These are phyloP conservation scores for Lathyrus tuberosus DNA, from an alignment of 306 rosid species.

Conservation along the genomic window DNA sequence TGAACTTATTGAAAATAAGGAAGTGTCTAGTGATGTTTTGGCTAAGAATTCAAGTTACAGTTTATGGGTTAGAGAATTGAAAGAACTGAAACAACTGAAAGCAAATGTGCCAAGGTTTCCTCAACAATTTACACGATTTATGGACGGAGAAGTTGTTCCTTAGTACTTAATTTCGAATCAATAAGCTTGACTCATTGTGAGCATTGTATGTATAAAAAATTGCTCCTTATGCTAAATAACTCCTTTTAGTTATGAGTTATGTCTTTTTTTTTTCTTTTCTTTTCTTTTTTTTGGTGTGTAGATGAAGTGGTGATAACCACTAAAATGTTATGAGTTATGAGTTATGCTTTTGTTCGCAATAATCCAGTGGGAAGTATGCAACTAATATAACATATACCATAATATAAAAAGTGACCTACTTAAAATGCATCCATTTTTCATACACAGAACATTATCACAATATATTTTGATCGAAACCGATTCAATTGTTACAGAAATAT, in stretches of 20 bases:
- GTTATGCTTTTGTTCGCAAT: neutral
- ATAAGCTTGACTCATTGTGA: conserved; percentile 29
- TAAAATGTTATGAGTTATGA: too few species aligned
- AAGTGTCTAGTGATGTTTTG: conserved; percentile 77
- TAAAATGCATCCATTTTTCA: neutral
- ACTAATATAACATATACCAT: neutral
- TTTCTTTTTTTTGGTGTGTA: too few species aligned
- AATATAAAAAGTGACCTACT: neutral
- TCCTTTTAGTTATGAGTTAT: conserved; percentile 30
- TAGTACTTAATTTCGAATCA: conserved; percentile 34
- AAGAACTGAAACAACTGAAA: conserved; percentile 50
- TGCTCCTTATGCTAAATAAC: conserved; percentile 37
- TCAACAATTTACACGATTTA: conserved; percentile 41
- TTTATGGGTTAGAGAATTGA: conserved; percentile 55
- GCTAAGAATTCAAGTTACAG: conserved; percentile 79
- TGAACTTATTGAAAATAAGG: conserved; percentile 52
- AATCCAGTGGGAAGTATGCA: neutral
- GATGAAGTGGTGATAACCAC: too few species aligned
- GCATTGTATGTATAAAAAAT: conserved; percentile 15
- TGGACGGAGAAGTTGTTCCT: conserved; percentile 48
- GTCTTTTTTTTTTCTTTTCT: too few species aligned
- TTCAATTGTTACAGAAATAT: too few species aligned
- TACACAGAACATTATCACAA: neutral
- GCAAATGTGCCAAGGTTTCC: conserved; percentile 41
- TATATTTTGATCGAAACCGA: too few species aligned